These are phyloP conservation scores for Phytopythium cucurbitacearum DNA, from an alignment of 352 stramenopile species.

Conservation along the genomic window DNA sequence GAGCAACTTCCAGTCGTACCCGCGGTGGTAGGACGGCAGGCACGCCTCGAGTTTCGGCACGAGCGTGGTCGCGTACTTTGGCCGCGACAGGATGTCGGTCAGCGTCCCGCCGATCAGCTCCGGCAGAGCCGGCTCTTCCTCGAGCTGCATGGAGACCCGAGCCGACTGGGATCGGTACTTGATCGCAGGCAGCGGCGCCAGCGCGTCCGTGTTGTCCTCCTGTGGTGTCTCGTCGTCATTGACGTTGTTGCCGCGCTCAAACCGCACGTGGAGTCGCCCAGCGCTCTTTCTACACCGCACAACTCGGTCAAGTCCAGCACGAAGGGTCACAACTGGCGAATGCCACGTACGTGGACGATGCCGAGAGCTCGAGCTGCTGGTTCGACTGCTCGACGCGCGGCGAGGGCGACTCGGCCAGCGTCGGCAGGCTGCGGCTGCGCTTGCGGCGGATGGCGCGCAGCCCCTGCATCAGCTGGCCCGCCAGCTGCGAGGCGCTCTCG, in stretches of 20 bases:
- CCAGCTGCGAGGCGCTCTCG: slow-evolving; percentile 29
- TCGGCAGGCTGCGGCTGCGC: slow-evolving; percentile 34
- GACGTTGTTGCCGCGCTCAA: slow-evolving; percentile 13
- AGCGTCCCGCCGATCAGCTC: slow-evolving; percentile 41
- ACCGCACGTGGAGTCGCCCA: not conserved
- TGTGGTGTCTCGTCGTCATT: slow-evolving; percentile 1
- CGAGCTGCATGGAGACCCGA: slow-evolving; percentile 15
- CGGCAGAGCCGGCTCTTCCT: slow-evolving; percentile 33
- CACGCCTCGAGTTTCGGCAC: slow-evolving; percentile 60
- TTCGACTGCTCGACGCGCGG: slow-evolving; percentile 1
- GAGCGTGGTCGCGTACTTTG: slow-evolving; percentile 26
- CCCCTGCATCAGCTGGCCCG: slow-evolving; percentile 35
- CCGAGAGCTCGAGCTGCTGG: slow-evolving; percentile 11
- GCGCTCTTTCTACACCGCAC: not conserved
- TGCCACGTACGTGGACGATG: slow-evolving; percentile 5
- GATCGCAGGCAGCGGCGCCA: not conserved
- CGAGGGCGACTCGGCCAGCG: slow-evolving; percentile 15
- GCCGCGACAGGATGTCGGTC: slow-evolving; percentile 44
- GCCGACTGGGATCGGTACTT: slow-evolving; percentile 36
- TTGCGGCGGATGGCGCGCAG: slow-evolving; percentile 28
- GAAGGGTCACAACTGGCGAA: too few species aligned
- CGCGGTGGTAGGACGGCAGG: slow-evolving; percentile 36
- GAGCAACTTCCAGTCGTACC: slow-evolving; percentile 64
- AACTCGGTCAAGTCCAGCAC: not conserved
- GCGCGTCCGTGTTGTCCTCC: slow-evolving; percentile 1